Evolutionary conservation across 2,329 filamentous ascomycete genomes (phyloP).

Genomic region (Cercospora zeae-maydis): DNA sequence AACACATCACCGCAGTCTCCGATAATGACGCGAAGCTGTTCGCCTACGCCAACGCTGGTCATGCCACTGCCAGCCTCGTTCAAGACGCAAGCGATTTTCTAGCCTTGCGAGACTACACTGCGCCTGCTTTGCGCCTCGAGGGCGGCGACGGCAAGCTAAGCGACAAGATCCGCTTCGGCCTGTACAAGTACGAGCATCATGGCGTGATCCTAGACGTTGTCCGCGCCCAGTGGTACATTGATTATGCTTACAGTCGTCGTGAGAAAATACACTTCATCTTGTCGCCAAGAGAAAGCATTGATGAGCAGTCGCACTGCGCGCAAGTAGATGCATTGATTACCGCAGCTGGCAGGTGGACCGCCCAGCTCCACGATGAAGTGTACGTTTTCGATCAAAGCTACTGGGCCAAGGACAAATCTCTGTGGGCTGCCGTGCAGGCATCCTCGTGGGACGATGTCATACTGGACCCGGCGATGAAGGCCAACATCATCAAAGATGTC

Average conservation of each 20-base stretch:
- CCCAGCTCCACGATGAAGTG: slow-evolving; percentile 41
- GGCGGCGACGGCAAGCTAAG: slow-evolving; percentile 35
- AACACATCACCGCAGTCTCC: slow-evolving; percentile 15
- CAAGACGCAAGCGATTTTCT: slow-evolving; percentile 37
- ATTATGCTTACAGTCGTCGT: not conserved
- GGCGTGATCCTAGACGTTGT: slow-evolving; percentile 40
- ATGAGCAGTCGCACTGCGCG: slow-evolving; percentile 27
- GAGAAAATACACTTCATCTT: slow-evolving; percentile 21
- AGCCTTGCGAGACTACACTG: slow-evolving; percentile 35
- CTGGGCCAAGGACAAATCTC: slow-evolving; percentile 40
- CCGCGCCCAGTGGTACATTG: slow-evolving; percentile 35
- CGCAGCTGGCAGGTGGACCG: slow-evolving; percentile 40
- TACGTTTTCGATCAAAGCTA: slow-evolving; percentile 45
- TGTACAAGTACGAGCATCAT: slow-evolving; percentile 43
- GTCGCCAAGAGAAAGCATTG: slow-evolving; percentile 7
- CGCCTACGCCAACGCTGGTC: slow-evolving; percentile 41
- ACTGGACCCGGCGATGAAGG: slow-evolving; percentile 44
- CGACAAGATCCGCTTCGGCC: slow-evolving; percentile 40
- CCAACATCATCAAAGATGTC: slow-evolving; percentile 39
- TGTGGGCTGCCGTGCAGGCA: slow-evolving; percentile 42
- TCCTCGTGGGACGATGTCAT: slow-evolving; percentile 47
- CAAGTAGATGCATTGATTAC: slow-evolving; percentile 38
- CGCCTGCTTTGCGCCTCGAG: slow-evolving; percentile 39
- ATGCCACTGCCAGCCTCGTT: slow-evolving; percentile 37
- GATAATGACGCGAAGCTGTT: slow-evolving; percentile 33